Percentiles rank a stretch among this genome's conserved stretches.
These are phyloP conservation scores for Rhododendron ferrugineum DNA, from an alignment of 148 eudicot species.

Conservation along the genomic window DNA sequence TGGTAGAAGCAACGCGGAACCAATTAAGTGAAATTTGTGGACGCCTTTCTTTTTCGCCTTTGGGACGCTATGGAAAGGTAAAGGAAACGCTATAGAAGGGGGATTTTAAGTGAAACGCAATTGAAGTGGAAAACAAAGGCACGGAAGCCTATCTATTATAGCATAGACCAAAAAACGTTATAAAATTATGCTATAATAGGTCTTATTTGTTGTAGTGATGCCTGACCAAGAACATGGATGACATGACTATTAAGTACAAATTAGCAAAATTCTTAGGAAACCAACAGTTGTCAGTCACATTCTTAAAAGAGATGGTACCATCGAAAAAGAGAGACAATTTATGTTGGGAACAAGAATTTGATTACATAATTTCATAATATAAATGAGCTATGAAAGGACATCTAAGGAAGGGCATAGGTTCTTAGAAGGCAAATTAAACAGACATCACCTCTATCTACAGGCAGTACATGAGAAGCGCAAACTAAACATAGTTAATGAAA, in stretches of 20 bases:
- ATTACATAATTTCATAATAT: not conserved
- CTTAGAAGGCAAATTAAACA: conserved; percentile 1
- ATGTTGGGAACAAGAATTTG: not conserved
- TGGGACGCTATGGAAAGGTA: too few relatives aligned
- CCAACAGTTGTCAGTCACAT: not conserved
- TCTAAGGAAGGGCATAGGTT: not conserved
- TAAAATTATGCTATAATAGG: too few relatives aligned
- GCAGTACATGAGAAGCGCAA: not conserved
- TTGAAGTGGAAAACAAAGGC: too few relatives aligned
- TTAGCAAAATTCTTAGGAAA: not conserved
- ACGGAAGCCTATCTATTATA: too few relatives aligned
- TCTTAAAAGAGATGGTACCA: not conserved
- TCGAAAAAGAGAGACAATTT: not conserved
- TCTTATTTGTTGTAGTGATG: not conserved
- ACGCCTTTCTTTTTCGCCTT: too few relatives aligned
- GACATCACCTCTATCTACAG: not conserved
- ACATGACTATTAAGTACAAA: not conserved
- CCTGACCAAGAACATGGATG: not conserved
- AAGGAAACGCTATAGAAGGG: too few relatives aligned
- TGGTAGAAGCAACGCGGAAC: too few relatives aligned
- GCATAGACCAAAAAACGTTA: too few relatives aligned
- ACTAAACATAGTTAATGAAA: not conserved
- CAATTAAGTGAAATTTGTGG: too few relatives aligned
- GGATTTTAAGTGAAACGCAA: too few relatives aligned
- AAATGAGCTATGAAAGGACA: not conserved